These are phyloP conservation scores for Neocucurbitaria cava DNA, from an alignment of 2,329 filamentous ascomycete genomes.

Conservation along the genomic window DNA sequence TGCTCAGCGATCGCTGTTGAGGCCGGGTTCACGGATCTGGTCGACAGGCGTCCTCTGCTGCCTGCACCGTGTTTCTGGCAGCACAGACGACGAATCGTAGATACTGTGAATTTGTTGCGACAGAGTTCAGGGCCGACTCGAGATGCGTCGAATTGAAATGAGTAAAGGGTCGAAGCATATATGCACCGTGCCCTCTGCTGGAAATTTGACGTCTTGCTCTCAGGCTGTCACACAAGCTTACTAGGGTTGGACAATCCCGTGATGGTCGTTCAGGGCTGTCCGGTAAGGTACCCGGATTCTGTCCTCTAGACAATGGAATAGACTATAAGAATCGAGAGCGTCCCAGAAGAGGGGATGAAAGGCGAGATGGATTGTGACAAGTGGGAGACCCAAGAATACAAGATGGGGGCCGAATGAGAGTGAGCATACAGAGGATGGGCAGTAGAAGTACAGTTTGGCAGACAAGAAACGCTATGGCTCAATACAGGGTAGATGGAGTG, in stretches of 20 bases:
- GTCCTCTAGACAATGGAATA: constrained; percentile 23
- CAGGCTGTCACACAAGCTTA: constrained; percentile 40
- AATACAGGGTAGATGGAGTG: constrained; percentile 46
- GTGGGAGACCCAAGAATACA: constrained; percentile 28
- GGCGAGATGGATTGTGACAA: constrained; percentile 26
- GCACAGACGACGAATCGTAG: constrained; percentile 7
- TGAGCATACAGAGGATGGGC: constrained; percentile 32
- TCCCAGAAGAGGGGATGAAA: constrained; percentile 14
- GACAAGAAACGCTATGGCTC: constrained; percentile 39
- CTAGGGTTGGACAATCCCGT: constrained; percentile 41
- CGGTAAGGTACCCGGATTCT: constrained; percentile 33
- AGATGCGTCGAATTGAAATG: constrained; percentile 13
- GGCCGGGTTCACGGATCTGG: constrained; percentile 35
- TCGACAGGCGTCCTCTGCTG: constrained; percentile 22
- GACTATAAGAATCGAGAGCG: constrained; percentile 10
- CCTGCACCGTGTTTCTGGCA: constrained; percentile 15
- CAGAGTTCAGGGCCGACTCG: constrained; percentile 12
- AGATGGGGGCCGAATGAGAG: constrained; percentile 32
- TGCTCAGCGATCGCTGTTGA: constrained; percentile 39
- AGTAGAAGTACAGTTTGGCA: constrained; percentile 43
- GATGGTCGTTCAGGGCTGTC: constrained; percentile 36
- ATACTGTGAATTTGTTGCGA: constrained; percentile 3
- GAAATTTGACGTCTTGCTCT: constrained; percentile 35
- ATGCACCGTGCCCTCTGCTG: constrained; percentile 42
- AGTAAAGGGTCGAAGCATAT: constrained; percentile 43